phyloP scores from a whole-genome alignment of 192 early-diverging fungal genomes.

The Gaertneriomyces sp. region DNA sequence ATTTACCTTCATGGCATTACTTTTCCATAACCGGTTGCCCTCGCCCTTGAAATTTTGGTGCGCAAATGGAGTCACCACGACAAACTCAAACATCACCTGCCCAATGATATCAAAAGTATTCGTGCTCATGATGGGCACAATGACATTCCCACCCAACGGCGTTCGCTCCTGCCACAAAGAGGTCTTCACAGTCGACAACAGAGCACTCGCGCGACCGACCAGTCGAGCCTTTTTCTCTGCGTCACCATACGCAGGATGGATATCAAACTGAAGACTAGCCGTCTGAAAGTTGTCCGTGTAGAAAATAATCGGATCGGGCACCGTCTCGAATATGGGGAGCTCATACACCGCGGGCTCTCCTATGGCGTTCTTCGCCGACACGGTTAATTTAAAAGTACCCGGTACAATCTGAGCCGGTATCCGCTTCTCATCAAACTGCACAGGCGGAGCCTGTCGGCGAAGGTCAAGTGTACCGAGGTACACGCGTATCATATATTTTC shows the following conservation, averaged over 20 bases:
- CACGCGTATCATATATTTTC: constrained; percentile 60
- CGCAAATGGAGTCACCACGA: constrained; percentile 61
- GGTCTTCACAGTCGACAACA: constrained; percentile 50
- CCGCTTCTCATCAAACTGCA: constrained; percentile 39
- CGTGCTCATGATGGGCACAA: constrained; percentile 54
- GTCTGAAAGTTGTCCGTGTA: constrained; percentile 46
- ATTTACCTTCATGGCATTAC: constrained; percentile 51
- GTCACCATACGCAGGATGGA: constrained; percentile 55
- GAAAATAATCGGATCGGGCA: constrained; percentile 57
- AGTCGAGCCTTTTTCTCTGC: constrained; percentile 35
- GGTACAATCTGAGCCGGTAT: constrained; percentile 27
- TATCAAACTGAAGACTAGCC: constrained; percentile 53
- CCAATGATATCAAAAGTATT: constrained; percentile 55
- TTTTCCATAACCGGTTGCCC: constrained; percentile 56
- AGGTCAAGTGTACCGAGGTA: constrained; percentile 61
- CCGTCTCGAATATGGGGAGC: constrained; percentile 48
- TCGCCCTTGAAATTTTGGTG: constrained; percentile 56
- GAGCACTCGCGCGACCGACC: constrained; percentile 54
- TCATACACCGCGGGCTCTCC: constrained; percentile 56
- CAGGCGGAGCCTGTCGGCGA: constrained; percentile 42
- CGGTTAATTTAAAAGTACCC: constrained; percentile 41
- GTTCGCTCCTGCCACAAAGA: constrained; percentile 38
- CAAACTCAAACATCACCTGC: constrained; percentile 53
- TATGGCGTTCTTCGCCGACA: constrained; percentile 57
- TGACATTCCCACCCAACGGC: constrained; percentile 50